Base-by-base conservation (phyloP, 2,329 filamentous ascomycete species). In the Talaromyces atroroseus region DNA sequence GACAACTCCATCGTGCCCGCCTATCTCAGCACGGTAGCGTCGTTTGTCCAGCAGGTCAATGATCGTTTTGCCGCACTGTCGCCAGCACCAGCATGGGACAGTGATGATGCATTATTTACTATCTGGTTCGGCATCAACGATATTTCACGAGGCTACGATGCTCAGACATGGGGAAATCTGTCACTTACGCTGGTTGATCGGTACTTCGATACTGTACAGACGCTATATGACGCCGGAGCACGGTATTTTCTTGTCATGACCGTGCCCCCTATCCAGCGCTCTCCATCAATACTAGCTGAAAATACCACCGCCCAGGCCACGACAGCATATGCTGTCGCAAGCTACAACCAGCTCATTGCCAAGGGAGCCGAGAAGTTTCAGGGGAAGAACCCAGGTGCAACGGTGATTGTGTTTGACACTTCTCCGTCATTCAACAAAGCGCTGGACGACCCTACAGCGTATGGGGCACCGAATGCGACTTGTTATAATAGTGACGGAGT, bases 241-340 rank as follows among this genome's bases (percentile, higher is more conserved):
- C 72, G 83, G 5, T 83, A 84, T 55, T 86, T 86, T 58, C 73
- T 79, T 1, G 76, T 86, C 53, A 59, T 87, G 29, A 83, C 78
- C 52, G 82, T 85, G 0, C 84, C 84, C 1, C 80, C 80, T 1
- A 63, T 61, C 0, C 64, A 63, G n/a, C 63, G 66, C 6, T 64
- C 61, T 36, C 68, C 68, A 12, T 21, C 62, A 2, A 52, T 57
- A 0, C 58, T 65, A 45, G 66, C 66, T 1, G 14, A 60, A 5
- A 56, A 57, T 3, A 61, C 58, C 4, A 61, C 61, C 0, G 32
- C 56, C 12, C 34, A 54, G 34, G 64, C 64, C 49, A 65, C 62
- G 1, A 56, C 60, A 18, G 16, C 12, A 4, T 40, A 18, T 2
- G 69, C 64, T 60, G 36, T 69, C 1, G 45, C 55, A 2, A 61